Evolutionary conservation across 345 rosid species (phyloP), one percentile per base, ranked within the genome.

Genomic region (Heritiera littoralis): DNA sequence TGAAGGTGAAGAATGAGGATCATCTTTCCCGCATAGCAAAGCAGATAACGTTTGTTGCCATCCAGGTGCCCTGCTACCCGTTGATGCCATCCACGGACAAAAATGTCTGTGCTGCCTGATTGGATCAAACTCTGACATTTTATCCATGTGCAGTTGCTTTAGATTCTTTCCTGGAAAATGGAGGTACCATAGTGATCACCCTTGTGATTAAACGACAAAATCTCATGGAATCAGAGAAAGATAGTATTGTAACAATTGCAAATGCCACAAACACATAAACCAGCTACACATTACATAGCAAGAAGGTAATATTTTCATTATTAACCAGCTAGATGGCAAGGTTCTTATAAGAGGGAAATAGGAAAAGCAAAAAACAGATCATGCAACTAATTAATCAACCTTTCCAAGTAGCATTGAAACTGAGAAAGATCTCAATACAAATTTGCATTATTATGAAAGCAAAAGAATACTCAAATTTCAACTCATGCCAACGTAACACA

Each of bases 81-180:
- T 67, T 81, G 98, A 84, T 80, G 84, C 79, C 87, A 94, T 93
- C 99, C 99, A 93, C 28, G 98, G 98, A 85, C 99, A 94, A 84
- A 92, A 97, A 84, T 91, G 93, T 65, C 98, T 86, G 81, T 93
- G 98, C 87, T 94, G 99, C 81, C 91, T 89, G 77, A 92, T 85
- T 40, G 96, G 97, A 86, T 97, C 98, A 83, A 97, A 97, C 81
- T 87, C 92, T 92, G 87, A 85, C 72, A 83, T 83, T 72, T 85
- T 86, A 72, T 88, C 90, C 56, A 77, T 77, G 12, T 66, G 20
- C 78, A 49, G 63, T 63, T 45, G 75, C 81, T 68, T 55, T 72
- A 49, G 71, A 52, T 84, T 80, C 77, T 74, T 86, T 54, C 84
- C 91, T 91, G 86, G 59, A 88, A 81, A 59, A 75, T 75, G 48